Evolutionary conservation across 441 rosid species (phyloP), one percentile per base, ranked within the genome.

Genomic region (Adansonia madagascariensis): DNA sequence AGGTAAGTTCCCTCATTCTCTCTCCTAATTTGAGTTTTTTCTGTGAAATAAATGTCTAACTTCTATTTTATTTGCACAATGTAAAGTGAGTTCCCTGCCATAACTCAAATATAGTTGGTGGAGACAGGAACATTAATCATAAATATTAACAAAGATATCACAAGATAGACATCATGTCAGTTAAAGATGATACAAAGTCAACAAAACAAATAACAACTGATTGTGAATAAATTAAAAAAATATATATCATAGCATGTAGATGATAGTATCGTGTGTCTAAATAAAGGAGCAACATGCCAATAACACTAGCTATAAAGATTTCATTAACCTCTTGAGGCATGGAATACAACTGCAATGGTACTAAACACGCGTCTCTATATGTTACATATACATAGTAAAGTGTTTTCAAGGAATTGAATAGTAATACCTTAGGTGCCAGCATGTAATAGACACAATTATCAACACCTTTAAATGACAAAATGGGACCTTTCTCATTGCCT

Each of bases 391-490:
- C 39, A 69, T 14, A 2, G 22, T 49, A 41, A 56, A 39, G 65
- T 22, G 35, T 31, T 62, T 57, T 44, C 18, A 11, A 62, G 46
- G 49, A 27, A 50, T 50, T 24, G 47, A 63, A 63, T 70, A 77
- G 78, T 79, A 67, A 78, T 89, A 95, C 99, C 99, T 93, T 92
- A 59, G 99, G 97, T 67, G 99, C 99, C 78, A 95, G 88, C 97
- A 95, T 93, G 88, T 95, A 95, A 82, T 95, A 95, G 78, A 91
- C 89, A 79, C 97, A 89, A 81, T 93, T 93, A 83, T 95, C 99
- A 75, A 88, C 86, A 82, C 99, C 99, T 85, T 95, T 93, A 78
- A 95, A 95, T 73, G 99, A 93, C 63, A 92, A 72, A 80, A 82
- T 86, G 62, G 94, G 97, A 18, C 99, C 99, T 86, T 89, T 87